Evolutionary conservation across 2,329 filamentous ascomycete species (phyloP).

Genomic region (Magnaporthales sp.): DNA sequence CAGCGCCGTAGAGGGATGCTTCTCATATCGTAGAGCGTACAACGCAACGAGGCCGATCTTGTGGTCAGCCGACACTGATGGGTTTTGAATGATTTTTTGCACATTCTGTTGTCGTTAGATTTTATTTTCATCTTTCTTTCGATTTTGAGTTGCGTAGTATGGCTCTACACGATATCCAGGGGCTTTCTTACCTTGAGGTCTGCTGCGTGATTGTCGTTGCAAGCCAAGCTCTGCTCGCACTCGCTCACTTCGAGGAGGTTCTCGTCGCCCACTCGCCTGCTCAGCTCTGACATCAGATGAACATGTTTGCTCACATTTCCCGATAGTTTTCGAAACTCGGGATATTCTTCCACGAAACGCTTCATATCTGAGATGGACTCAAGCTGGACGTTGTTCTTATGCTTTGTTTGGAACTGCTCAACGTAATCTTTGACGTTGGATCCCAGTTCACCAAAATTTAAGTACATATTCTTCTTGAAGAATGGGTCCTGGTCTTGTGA

Average conservation of each 20-base stretch:
- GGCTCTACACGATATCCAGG: too few relatives aligned
- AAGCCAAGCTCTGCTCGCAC: conserved; percentile 91
- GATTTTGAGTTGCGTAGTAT: background rate
- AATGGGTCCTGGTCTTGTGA: conserved; percentile 97
- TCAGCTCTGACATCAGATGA: conserved; percentile 88
- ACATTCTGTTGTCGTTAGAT: conserved; percentile 48
- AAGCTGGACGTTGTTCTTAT: conserved; percentile 92
- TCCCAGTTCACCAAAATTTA: conserved; percentile 93
- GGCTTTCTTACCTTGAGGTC: conserved; percentile 67
- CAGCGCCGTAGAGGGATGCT: conserved; percentile 73
- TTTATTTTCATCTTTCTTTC: background rate
- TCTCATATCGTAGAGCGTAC: conserved; percentile 91
- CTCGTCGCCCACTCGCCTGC: conserved; percentile 76
- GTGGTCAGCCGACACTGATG: conserved; percentile 66
- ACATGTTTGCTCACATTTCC: conserved; percentile 99
- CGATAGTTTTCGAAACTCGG: conserved; percentile 92
- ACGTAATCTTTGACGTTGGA: conserved; percentile 98
- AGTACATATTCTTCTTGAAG: conserved; percentile 98
- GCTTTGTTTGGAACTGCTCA: conserved; percentile 94
- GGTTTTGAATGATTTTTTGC: conserved; percentile 77
- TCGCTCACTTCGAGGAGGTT: conserved; percentile 93
- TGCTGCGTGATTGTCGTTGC: conserved; percentile 86
- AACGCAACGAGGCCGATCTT: conserved; percentile 87
- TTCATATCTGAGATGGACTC: conserved; percentile 99
- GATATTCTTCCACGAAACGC: conserved; percentile 96